Conservation (phyloP, 208 protist genomes). For the Leishmania turanica region DNA sequence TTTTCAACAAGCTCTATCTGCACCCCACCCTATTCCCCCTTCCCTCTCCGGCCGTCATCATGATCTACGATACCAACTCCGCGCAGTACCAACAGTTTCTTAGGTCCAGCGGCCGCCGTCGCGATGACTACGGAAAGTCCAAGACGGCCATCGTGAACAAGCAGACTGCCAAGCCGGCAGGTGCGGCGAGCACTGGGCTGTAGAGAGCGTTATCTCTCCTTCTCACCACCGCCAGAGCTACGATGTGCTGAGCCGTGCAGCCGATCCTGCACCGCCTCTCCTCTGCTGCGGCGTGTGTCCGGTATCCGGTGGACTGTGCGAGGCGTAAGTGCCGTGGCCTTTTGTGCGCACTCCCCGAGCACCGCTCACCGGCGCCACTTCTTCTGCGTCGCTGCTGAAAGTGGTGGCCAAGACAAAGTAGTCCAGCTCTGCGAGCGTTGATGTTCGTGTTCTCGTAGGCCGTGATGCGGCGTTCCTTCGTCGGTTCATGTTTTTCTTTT, state of each 20-base stretch:
- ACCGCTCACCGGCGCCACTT: not conserved
- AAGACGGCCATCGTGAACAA: slow-evolving; percentile 70
- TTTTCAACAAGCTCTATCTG: not conserved
- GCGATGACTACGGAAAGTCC: slow-evolving; percentile 88
- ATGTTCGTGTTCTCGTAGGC: not conserved
- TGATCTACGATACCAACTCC: slow-evolving; percentile 94
- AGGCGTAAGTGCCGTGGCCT: not conserved
- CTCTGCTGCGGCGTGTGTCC: not conserved
- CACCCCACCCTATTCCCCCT: not conserved
- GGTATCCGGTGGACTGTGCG: not conserved
- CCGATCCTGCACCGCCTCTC: not conserved
- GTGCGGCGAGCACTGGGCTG: slow-evolving; percentile 89
- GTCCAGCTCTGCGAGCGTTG: not conserved
- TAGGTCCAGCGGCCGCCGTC: slow-evolving; percentile 88
- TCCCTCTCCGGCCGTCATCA: slow-evolving; percentile 25
- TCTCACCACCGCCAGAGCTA: no score
- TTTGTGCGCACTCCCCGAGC: no score
- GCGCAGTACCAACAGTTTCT: slow-evolving; percentile 94
- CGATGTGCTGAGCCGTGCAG: not conserved
- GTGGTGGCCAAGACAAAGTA: not conserved
- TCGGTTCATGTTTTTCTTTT: not conserved
- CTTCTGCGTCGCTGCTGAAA: not conserved
- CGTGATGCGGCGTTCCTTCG: not conserved
- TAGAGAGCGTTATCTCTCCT: slow-evolving; percentile 34
- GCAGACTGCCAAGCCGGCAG: slow-evolving; percentile 80